phyloP scores from a whole-genome alignment of 495 filamentous ascomycete species.

The Rhypophila decipiens region DNA sequence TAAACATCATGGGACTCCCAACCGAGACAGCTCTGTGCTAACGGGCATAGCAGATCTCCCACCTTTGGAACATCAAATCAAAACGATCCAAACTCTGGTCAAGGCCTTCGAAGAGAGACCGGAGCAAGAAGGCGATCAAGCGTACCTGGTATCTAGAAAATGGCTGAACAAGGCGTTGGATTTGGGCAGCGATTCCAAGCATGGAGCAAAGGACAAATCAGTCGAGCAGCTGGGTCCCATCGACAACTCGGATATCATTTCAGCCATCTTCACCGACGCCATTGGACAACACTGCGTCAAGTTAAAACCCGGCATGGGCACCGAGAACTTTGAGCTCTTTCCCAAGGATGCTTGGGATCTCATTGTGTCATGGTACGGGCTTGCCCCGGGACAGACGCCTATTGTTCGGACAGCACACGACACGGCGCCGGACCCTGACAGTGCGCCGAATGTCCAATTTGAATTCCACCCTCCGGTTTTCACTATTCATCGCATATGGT shows the following conservation, averaged over 20 bases:
- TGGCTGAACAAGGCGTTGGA: slow-evolving; percentile 76
- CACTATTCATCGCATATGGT: slow-evolving; percentile 72
- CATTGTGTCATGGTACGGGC: slow-evolving; percentile 74
- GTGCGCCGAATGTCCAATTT: slow-evolving; percentile 63
- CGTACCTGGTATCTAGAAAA: slow-evolving; percentile 67
- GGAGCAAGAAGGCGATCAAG: slow-evolving; percentile 61
- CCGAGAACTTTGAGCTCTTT: slow-evolving; percentile 69
- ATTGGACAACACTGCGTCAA: slow-evolving; percentile 58
- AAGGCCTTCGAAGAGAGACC: slow-evolving; percentile 43
- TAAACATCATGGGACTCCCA: slow-evolving; percentile 5
- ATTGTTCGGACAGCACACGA: slow-evolving; percentile 77
- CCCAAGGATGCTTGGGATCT: slow-evolving; percentile 75
- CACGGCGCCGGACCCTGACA: slow-evolving; percentile 50
- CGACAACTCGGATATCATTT: slow-evolving; percentile 72
- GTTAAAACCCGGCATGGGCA: slow-evolving; percentile 62
- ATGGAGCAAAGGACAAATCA: slow-evolving; percentile 52
- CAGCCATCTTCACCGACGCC: slow-evolving; percentile 41
- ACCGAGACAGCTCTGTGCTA: not conserved
- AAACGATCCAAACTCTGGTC: slow-evolving; percentile 58
- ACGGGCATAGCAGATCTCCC: slow-evolving; percentile 30
- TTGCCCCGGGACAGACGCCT: slow-evolving; percentile 60
- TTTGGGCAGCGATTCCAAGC: slow-evolving; percentile 49
- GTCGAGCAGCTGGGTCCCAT: slow-evolving; percentile 72
- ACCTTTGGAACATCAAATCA: slow-evolving; percentile 72
- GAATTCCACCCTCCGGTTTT: slow-evolving; percentile 84